A percentile compares a stretch with the other conserved stretches of the same genome.
Conservation (phyloP, 495 filamentous ascomycete genomes). For the Penicillium longicatenatum region DNA sequence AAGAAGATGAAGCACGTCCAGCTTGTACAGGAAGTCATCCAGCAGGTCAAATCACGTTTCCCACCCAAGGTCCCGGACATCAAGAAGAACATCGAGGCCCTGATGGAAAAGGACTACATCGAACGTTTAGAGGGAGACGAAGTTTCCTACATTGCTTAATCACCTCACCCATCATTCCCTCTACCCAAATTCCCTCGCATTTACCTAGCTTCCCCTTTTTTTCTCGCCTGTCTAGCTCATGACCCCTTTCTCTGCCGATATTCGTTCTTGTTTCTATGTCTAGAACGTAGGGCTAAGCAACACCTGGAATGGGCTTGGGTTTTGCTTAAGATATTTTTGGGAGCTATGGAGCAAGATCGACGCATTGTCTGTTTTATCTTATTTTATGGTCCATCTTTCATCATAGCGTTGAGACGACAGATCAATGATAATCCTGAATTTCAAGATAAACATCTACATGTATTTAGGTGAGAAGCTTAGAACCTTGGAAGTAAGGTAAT, state of each 20-base stretch:
- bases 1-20: slow-evolving; percentile 97
- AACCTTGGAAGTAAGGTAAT: too few species aligned
- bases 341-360: slow-evolving; percentile 41
- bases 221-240: slow-evolving; percentile 18
- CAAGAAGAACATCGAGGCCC: slow-evolving; percentile 98
- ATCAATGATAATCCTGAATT: slow-evolving; percentile 36
- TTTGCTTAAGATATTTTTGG: slow-evolving; percentile 18
- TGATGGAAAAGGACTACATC: slow-evolving; percentile 98
- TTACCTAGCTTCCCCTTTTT: slow-evolving; percentile 9
- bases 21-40: slow-evolving; percentile 91
- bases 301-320: slow-evolving; percentile 7
- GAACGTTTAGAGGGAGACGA: slow-evolving; percentile 94
- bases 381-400: slow-evolving; percentile 34
- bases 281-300: neutral
- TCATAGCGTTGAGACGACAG: slow-evolving; percentile 42
- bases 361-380: slow-evolving; percentile 38
- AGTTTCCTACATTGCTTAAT: slow-evolving; percentile 82
- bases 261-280: neutral
- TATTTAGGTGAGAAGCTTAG: too few species aligned
- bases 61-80: slow-evolving; percentile 91
- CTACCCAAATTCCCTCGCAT: slow-evolving; percentile 12
- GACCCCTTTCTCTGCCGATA: neutral
- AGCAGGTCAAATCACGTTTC: slow-evolving; percentile 93
- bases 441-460: neutral
- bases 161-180: slow-evolving; percentile 1